Base-by-base conservation (phyloP, 768 basidiomycete species). In the Pulveroboletus sp. region DNA sequence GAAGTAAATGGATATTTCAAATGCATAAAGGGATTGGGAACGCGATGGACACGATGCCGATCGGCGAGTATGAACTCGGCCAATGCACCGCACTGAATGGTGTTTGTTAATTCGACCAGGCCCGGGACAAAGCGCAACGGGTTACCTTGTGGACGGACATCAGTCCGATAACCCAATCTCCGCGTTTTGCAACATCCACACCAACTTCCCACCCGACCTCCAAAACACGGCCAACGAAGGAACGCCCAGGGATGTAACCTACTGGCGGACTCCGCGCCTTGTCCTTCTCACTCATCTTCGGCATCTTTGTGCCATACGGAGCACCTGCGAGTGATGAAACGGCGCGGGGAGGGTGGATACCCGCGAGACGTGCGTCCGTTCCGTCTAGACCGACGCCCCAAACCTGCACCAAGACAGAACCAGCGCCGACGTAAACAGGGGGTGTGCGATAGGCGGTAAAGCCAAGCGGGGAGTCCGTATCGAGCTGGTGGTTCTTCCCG, bases 61-160 rank as follows among this genome's bases (percentile, higher is more conserved):
- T 95, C 90, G 20, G 85, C 77, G 21, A 90, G 74, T 51, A 95
- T 80, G 70, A 91, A 95, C 68, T 97, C 90, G n/a, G 90, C 77
- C 19, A 95, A 75, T 6, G 89, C 89, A 41, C 94, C 93, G 56
- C 81, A 85, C 90, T 93, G 55, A 29, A 42, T 21, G 19, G 41
- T 51, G 24, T 14, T 43, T 20, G 57, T 51, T 40, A 59, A 47
- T 20, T 55, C 19, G 19, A 42, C 13, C 16, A 34, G 47, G 50
- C 5, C 4, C 7, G 44, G 40, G 45, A 45, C 39, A 43, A 41
- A 36, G 16, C 23, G 51, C 34, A 45, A 53, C 45, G 33, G 61
- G 80, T 56, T 53, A 92, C 93, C 84, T 91, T 94, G 54, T 77
- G 75, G 11, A 87, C 74, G 60, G 93, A 87, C 63, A 87, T 63